Evolutionary conservation across 768 basidiomycete species (phyloP).

Genomic region (Tulasnella sp.): DNA sequence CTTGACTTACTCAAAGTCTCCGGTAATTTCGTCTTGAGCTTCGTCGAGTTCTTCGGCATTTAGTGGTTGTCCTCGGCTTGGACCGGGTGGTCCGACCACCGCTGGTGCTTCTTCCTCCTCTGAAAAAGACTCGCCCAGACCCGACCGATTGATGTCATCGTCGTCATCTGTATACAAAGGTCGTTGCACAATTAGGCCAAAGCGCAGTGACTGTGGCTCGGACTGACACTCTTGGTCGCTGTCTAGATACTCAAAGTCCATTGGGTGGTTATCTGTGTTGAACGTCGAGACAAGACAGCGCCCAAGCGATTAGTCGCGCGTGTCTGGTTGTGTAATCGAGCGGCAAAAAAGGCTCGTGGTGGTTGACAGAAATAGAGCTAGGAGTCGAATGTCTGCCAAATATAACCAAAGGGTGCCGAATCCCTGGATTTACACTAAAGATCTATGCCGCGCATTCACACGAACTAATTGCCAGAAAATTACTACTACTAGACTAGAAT

Average conservation of each 20-base stretch:
- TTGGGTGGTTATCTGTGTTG: background rate
- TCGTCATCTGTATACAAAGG: background rate
- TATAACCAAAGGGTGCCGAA: background rate
- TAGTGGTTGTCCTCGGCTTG: background rate
- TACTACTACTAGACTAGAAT: constrained; percentile 18
- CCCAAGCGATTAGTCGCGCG: too few relatives aligned
- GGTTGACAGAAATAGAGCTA: background rate
- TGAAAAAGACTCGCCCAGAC: background rate
- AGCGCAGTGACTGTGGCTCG: background rate
- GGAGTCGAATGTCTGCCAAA: background rate
- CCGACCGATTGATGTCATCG: background rate
- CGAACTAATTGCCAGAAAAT: too few relatives aligned
- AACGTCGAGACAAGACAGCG: background rate
- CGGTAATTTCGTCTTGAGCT: constrained; percentile 40
- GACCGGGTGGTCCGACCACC: background rate
- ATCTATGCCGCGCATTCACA: too few relatives aligned
- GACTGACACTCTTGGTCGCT: background rate
- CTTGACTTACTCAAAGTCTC: constrained; percentile 46
- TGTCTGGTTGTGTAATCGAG: background rate
- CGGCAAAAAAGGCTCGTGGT: background rate
- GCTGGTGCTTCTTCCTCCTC: background rate
- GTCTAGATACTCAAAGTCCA: background rate
- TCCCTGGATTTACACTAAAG: background rate
- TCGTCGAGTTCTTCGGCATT: constrained; percentile 24
- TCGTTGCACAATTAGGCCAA: background rate